Percentiles rank a stretch among this genome's conserved stretches.
Evolutionary conservation across 2,329 filamentous ascomycete genomes (phyloP).

Genomic region (Cladosporium sp.): DNA sequence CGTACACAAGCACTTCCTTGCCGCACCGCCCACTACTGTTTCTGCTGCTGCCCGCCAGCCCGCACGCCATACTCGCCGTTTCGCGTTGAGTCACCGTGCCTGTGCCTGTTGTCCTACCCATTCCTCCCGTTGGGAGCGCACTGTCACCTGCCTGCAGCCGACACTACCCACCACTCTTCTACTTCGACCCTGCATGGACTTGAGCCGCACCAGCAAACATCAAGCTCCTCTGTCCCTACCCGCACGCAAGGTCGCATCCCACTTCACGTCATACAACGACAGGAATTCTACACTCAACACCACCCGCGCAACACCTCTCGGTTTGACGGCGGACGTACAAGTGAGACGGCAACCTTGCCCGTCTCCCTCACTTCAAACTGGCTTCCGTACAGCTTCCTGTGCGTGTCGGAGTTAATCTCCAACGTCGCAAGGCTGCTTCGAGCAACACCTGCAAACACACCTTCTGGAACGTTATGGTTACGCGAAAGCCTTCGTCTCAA

Average conservation of each 20-base stretch:
- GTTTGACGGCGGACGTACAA: slow-evolving; percentile 20
- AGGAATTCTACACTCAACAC: not conserved
- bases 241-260: slow-evolving; percentile 18
- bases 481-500: slow-evolving; percentile 32
- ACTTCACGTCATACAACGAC: slow-evolving; percentile 18
- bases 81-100: slow-evolving; percentile 20
- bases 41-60: slow-evolving; percentile 7
- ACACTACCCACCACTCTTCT: slow-evolving; percentile 4
- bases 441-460: slow-evolving; percentile 24
- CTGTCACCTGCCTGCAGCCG: slow-evolving; percentile 17
- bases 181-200: slow-evolving; percentile 17
- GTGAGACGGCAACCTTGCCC: slow-evolving; percentile 19
- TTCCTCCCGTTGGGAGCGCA: slow-evolving; percentile 17
- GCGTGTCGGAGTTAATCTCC: slow-evolving; percentile 29
- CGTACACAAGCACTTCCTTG: slow-evolving; percentile 19
- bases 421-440: slow-evolving; percentile 23
- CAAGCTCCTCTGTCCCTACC: slow-evolving; percentile 1
- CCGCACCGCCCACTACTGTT: slow-evolving; percentile 8
- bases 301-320: slow-evolving; percentile 12
- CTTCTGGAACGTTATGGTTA: slow-evolving; percentile 34
- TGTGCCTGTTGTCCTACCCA: slow-evolving; percentile 15
- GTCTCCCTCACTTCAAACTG: slow-evolving; percentile 31
- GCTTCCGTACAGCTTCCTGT: slow-evolving; percentile 35
- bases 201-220: slow-evolving; percentile 19
- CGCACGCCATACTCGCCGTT: slow-evolving; percentile 16